Evolutionary conservation across 2,329 filamentous ascomycete species (phyloP).

Genomic region (Fusarium citri): DNA sequence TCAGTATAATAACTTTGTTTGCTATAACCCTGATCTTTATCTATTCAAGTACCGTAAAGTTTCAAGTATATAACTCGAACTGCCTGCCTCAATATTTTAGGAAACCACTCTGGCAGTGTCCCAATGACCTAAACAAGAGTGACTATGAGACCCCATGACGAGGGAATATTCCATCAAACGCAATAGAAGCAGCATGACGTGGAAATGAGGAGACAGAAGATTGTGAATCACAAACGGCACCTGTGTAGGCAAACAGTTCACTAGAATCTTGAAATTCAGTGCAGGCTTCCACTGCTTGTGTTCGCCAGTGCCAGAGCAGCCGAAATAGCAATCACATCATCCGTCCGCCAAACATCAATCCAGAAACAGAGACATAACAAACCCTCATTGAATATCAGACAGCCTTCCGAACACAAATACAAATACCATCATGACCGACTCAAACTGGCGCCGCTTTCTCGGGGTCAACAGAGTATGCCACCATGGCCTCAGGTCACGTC

Average conservation of each 20-base stretch:
- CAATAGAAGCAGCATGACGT: background rate
- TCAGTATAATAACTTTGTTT: background rate
- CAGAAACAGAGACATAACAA: background rate
- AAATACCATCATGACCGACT: slow-evolving; percentile 37
- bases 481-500: slow-evolving; percentile 36
- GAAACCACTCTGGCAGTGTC: background rate
- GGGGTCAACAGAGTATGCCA: slow-evolving; percentile 41
- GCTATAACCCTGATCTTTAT: background rate
- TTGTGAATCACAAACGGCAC: background rate
- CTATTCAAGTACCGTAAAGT: background rate
- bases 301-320: background rate
- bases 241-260: background rate
- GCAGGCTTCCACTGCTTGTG: background rate
- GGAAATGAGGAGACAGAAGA: background rate
- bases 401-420: background rate
- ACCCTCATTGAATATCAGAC: background rate
- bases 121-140: background rate
- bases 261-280: background rate
- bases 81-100: background rate
- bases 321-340: background rate
- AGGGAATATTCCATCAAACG: background rate
- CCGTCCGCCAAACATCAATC: background rate
- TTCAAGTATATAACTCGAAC: background rate
- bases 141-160: background rate
- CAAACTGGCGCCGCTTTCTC: slow-evolving; percentile 43